Evolutionary conservation across 495 filamentous ascomycete genomes (phyloP).

Genomic region (Tuber aestivum): DNA sequence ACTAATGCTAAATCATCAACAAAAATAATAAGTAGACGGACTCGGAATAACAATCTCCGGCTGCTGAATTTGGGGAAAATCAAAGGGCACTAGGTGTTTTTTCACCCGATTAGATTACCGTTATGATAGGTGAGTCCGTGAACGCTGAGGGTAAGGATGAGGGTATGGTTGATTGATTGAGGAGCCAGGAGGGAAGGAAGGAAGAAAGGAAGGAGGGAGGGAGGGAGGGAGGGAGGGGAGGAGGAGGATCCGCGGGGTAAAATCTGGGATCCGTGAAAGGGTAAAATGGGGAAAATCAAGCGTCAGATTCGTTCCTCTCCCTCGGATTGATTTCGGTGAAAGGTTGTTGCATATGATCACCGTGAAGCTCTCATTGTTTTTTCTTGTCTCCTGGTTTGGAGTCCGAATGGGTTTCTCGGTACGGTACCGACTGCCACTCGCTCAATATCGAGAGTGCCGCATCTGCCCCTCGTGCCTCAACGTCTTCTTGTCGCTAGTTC

Average conservation of each 20-base stretch:
- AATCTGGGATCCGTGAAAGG: background rate
- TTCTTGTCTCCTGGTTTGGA: background rate
- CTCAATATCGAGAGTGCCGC: background rate
- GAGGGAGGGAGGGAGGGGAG: background rate
- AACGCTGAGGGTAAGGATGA: constrained; percentile 32
- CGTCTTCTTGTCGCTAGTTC: background rate
- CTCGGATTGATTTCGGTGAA: constrained; percentile 17
- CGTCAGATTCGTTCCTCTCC: background rate
- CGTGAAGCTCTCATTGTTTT: background rate
- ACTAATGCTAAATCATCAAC: background rate
- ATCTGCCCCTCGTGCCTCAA: background rate
- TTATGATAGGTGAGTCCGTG: background rate
- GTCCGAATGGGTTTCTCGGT: background rate
- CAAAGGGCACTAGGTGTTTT: background rate
- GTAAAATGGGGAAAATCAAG: background rate
- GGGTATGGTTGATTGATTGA: background rate
- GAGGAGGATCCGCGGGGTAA: background rate
- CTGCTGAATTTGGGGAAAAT: background rate
- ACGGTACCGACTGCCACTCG: background rate
- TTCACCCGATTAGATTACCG: background rate
- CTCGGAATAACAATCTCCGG: background rate
- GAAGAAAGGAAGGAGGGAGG: background rate
- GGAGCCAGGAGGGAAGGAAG: background rate
- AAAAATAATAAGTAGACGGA: background rate
- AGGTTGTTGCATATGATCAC: background rate